phyloP scores from a whole-genome alignment of 2,329 filamentous ascomycete species.

The Botrytis sinoallii region DNA sequence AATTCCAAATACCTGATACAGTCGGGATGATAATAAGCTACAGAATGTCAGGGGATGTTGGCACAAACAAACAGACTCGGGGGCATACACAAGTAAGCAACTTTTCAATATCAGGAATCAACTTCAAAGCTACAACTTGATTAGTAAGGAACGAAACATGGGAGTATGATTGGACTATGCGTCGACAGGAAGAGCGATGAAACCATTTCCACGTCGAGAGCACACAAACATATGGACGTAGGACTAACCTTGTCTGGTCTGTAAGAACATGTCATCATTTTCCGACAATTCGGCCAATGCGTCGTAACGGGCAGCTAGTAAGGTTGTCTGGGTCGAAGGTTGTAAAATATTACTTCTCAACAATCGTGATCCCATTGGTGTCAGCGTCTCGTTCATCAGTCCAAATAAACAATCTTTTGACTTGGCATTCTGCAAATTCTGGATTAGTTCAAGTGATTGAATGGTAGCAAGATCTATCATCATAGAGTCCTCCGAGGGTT shows the following conservation, averaged over 20 bases:
- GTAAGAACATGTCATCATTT: slow-evolving; percentile 82
- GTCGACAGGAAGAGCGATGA: background rate
- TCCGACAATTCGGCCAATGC: slow-evolving; percentile 78
- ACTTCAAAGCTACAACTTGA: slow-evolving; percentile 58
- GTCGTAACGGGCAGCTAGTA: slow-evolving; percentile 71
- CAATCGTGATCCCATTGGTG: slow-evolving; percentile 83
- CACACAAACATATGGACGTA: background rate
- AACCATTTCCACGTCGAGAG: background rate
- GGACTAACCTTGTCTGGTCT: slow-evolving; percentile 61
- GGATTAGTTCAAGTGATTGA: slow-evolving; percentile 81
- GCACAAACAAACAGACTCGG: background rate
- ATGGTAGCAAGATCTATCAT: slow-evolving; percentile 92
- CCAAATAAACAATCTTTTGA: slow-evolving; percentile 83
- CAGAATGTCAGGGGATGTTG: slow-evolving; percentile 26
- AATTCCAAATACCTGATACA: slow-evolving; percentile 61
- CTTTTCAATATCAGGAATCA: slow-evolving; percentile 75
- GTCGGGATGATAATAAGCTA: slow-evolving; percentile 75
- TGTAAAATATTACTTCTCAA: slow-evolving; percentile 85
- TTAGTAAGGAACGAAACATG: background rate
- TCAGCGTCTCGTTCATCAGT: slow-evolving; percentile 77
- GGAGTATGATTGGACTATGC: background rate
- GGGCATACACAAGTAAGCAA: slow-evolving; percentile 66
- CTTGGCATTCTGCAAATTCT: slow-evolving; percentile 74
- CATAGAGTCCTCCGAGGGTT: slow-evolving; percentile 88
- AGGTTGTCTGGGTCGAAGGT: slow-evolving; percentile 68